Conservation (phyloP, 2,329 filamentous ascomycete genomes). For the Cercospora citrullina region DNA sequence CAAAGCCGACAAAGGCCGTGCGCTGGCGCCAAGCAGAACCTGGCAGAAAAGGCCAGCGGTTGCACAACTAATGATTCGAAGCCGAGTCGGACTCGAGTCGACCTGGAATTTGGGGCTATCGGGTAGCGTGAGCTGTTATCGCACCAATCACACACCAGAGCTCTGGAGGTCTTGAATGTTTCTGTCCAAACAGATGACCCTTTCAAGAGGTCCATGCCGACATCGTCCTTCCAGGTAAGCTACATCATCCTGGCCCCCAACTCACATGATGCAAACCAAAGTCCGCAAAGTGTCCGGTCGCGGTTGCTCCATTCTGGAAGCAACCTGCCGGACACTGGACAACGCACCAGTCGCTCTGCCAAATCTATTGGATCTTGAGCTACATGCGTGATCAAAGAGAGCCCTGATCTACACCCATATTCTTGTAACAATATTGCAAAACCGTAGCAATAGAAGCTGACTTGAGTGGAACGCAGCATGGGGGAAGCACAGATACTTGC, state of each 20-base stretch:
- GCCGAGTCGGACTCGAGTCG: background rate
- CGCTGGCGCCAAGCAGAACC: background rate
- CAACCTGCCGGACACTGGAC: slow-evolving; percentile 1
- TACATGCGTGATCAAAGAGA: slow-evolving; percentile 12
- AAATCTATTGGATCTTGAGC: background rate
- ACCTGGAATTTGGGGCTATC: background rate
- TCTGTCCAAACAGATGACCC: background rate
- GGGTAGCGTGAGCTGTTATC: background rate
- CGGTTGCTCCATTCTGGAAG: slow-evolving; percentile 2
- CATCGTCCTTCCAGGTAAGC: background rate
- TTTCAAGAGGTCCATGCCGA: background rate
- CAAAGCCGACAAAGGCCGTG: slow-evolving; percentile 2
- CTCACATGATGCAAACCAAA: slow-evolving; percentile 4
- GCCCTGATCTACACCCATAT: background rate
- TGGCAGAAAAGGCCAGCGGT: background rate
- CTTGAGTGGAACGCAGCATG: background rate
- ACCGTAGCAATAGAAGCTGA: background rate
- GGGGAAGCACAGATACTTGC: background rate
- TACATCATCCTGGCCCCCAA: background rate
- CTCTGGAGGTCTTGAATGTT: background rate
- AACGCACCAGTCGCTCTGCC: background rate
- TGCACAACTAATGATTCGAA: background rate
- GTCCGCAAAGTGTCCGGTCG: background rate
- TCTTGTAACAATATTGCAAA: background rate
- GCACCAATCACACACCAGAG: background rate